Base-by-base conservation (phyloP, 2,329 filamentous ascomycete species). In the Aspergillus pseudonomiae region DNA sequence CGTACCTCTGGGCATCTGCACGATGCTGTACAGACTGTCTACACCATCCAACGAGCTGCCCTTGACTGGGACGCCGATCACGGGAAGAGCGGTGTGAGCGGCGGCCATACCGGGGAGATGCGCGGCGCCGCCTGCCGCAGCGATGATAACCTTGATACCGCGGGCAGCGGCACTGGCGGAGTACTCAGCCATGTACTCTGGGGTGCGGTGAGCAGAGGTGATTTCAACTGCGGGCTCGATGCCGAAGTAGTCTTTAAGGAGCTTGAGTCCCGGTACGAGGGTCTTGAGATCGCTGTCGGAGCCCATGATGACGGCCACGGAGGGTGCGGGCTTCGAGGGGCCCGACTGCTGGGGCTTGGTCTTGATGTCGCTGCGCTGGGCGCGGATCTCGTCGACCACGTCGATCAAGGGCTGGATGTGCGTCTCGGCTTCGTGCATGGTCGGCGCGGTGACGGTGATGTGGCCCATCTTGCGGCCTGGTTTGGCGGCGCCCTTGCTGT, bases 401-500 rank as follows among this genome's bases (percentile, higher is more conserved):
- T 89, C 80, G 63, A 96, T 87, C 26, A 97, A 84, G 3, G 88
- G 88, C 58, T 90, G 87, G 43, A 90, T 86, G 16, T 89, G 85
- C 19, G 84, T 82, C 74, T 91, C 87, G n/a, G 90, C 88, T 70
- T 89, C 84, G 43, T 85, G 81, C 74, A 94, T 88, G 0, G 86
- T 88, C 14, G 86, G 83, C 1, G 88, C 89, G 1, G 91, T 91
- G 43, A 96, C 81, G 0, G 94, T 98, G 69, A 99, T 88, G 77
- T 99, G 95, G 12, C 94, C 94, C 81, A 98, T 98, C 79, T 98
- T 99, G 53, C 95, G 89, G 39, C 92, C 91, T 5, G 92, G 92
- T 71, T 93, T 92, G 30, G 93, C 91, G 54, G 87, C 88, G 12
- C 86, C 87, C 80, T 98, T 98, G 73, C 94, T 94, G 80, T 99